phyloP scores from a whole-genome alignment of 2,329 filamentous ascomycete species.

The Trichoderma afroharzianum region DNA sequence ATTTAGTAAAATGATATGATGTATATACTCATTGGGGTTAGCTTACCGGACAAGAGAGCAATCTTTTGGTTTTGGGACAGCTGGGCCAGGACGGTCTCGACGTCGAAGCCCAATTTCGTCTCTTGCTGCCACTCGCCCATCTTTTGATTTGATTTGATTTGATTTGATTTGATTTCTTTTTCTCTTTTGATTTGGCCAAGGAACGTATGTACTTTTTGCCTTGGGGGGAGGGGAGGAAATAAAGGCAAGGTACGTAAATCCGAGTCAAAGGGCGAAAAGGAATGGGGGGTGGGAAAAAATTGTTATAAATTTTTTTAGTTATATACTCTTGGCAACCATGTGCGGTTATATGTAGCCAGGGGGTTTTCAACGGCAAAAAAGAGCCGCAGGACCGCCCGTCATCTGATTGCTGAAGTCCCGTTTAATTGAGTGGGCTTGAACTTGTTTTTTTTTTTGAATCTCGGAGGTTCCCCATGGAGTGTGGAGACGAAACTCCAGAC shows the following conservation, averaged over 20 bases:
- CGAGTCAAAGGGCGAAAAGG: neutral
- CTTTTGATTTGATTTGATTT: too few species aligned
- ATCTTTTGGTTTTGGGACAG: slow-evolving; percentile 2
- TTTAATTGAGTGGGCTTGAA: neutral
- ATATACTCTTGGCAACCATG: neutral
- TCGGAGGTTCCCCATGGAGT: neutral
- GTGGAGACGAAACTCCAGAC: neutral
- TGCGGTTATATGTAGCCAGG: neutral
- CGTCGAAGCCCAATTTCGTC: neutral
- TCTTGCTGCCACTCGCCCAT: neutral
- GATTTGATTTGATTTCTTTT: neutral
- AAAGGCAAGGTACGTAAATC: neutral
- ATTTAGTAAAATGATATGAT: neutral
- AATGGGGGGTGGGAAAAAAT: neutral
- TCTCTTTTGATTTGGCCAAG: neutral
- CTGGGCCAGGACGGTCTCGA: neutral
- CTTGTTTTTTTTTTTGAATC: neutral
- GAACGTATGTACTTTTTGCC: neutral
- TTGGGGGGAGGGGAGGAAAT: neutral
- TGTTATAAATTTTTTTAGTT: neutral
- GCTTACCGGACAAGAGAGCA: neutral
- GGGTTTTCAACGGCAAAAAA: neutral
- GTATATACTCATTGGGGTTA: neutral
- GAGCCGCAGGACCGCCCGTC: neutral
- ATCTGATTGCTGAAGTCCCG: neutral